phyloP scores from a whole-genome alignment of 768 basidiomycete species.

The Psilocybe azurescens region DNA sequence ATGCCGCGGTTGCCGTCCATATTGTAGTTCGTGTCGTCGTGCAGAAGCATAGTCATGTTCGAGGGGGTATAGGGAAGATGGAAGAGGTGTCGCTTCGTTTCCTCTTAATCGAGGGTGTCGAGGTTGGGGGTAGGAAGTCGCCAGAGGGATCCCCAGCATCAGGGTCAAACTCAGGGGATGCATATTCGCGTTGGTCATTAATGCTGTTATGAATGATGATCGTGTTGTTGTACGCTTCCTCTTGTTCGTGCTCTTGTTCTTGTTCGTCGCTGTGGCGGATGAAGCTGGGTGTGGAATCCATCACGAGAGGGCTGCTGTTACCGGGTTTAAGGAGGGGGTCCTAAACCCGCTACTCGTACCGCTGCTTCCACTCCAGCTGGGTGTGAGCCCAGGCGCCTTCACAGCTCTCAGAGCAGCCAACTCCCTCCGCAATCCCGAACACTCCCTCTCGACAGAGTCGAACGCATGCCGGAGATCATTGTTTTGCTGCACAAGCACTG shows the following conservation, averaged over 20 bases:
- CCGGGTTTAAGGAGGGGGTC: constrained; percentile 24
- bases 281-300: constrained; percentile 27
- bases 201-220: constrained; percentile 28
- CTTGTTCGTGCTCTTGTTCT: constrained; percentile 16
- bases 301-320: constrained; percentile 27
- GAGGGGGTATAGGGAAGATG: constrained; percentile 64
- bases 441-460: constrained; percentile 40
- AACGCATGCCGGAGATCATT: constrained; percentile 40
- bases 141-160: constrained; percentile 11
- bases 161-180: constrained; percentile 2
- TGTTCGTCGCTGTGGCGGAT: constrained; percentile 17
- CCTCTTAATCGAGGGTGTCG: constrained; percentile 33
- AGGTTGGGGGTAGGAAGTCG: constrained; percentile 22
- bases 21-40: constrained; percentile 44
- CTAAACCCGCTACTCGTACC: constrained; percentile 24
- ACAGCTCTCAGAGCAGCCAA: constrained; percentile 16
- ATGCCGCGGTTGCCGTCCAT: constrained; percentile 22
- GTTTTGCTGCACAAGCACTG: constrained; percentile 35
- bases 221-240: constrained; percentile 24
- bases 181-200: constrained; percentile 15
- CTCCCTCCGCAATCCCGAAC: constrained; percentile 35
- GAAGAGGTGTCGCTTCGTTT: constrained; percentile 62
- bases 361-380: constrained; percentile 30
- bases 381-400: constrained; percentile 24
- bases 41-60: constrained; percentile 77